These are phyloP conservation scores for Biscogniauxia marginata DNA, from an alignment of 2,329 filamentous ascomycete species.

Conservation along the genomic window DNA sequence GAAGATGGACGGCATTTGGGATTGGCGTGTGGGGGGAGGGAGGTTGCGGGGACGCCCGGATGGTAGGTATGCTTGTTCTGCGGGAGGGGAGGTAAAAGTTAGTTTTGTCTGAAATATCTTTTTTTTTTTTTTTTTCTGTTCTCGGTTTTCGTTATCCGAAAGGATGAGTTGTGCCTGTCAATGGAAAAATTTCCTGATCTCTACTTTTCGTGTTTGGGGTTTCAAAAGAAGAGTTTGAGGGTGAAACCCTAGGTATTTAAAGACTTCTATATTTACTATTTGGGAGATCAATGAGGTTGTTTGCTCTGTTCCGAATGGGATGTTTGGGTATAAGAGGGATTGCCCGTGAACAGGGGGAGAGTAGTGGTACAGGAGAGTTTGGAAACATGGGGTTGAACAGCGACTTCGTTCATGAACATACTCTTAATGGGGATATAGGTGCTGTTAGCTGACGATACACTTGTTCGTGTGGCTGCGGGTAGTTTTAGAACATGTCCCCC, in stretches of 20 bases:
- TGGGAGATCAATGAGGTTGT: not conserved
- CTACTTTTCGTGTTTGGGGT: no score
- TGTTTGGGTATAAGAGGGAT: not conserved
- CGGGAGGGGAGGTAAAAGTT: no score
- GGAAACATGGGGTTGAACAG: not conserved
- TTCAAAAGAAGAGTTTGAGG: no score
- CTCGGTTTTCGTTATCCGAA: conserved; percentile 3
- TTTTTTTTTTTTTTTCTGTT: not conserved
- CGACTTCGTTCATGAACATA: not conserved
- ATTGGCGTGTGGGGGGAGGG: no score
- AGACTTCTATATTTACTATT: not conserved
- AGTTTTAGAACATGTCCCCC: not conserved
- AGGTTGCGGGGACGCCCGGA: no score
- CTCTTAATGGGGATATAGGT: not conserved
- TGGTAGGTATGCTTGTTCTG: not conserved
- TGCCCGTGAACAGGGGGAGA: no score
- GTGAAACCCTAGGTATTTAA: no score
- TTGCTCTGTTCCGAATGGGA: not conserved
- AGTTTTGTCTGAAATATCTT: no score
- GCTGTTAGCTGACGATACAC: not conserved
- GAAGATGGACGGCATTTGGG: not conserved
- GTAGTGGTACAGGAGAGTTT: not conserved
- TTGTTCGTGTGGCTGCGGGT: not conserved
- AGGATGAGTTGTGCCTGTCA: no score
- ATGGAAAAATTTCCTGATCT: no score